phyloP scores from a whole-genome alignment of 176 grass and related monocot genomes.

The Aegilops speltoides region DNA sequence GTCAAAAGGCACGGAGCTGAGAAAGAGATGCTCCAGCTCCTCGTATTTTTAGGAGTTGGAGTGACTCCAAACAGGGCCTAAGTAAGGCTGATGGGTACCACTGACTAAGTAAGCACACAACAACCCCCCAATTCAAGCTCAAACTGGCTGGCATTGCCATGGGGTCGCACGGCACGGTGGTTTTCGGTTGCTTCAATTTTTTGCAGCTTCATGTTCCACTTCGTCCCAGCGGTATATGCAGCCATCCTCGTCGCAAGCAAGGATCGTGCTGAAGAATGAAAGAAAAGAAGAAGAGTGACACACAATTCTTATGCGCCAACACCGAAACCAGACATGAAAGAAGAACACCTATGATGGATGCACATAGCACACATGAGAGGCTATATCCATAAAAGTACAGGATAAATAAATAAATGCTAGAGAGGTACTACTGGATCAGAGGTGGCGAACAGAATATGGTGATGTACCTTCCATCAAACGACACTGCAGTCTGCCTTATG shows the following conservation, averaged over 20 bases:
- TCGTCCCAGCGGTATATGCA: slow-evolving; percentile 75
- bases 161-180: neutral
- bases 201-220: slow-evolving; percentile 17
- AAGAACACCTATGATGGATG: neutral
- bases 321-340: neutral
- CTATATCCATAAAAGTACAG: neutral
- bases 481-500: slow-evolving; percentile 82
- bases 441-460: neutral
- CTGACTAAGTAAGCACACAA: neutral
- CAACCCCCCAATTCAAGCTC: neutral
- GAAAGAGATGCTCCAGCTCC: too few species aligned
- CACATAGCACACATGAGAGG: neutral
- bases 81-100: neutral
- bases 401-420: neutral
- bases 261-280: slow-evolving; percentile 64
- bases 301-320: neutral
- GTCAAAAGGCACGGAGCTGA: too few species aligned
- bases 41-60: too few species aligned
- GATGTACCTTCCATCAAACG: slow-evolving; percentile 80
- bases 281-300: neutral
- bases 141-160: neutral
- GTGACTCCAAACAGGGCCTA: too few species aligned
- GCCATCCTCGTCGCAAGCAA: slow-evolving; percentile 74
- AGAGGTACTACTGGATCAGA: neutral
- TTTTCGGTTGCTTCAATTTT: neutral